A percentile compares a stretch with the other conserved stretches of the same genome.
Evolutionary conservation across 768 basidiomycete genomes (phyloP).

Genomic region (Mrakia gelida): DNA sequence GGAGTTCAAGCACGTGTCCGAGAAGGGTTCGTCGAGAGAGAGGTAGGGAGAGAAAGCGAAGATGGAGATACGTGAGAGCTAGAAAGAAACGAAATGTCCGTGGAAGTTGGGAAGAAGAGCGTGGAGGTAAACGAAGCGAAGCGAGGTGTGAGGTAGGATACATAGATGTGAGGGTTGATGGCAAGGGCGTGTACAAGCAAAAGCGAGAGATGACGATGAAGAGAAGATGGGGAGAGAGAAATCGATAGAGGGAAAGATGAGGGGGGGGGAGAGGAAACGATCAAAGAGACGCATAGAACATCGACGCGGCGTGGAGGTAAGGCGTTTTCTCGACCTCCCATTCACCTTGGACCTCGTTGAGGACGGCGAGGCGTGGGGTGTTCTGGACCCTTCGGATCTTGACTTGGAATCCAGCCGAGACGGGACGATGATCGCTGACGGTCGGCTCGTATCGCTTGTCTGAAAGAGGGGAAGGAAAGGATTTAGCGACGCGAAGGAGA

Average conservation of each 20-base stretch:
- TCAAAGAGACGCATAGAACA: conserved; percentile 31
- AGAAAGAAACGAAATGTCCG: too few relatives aligned
- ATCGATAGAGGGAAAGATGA: background rate
- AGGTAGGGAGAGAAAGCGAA: too few relatives aligned
- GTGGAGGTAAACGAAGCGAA: too few relatives aligned
- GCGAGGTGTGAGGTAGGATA: too few relatives aligned
- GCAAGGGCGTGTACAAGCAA: too few relatives aligned
- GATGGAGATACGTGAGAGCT: too few relatives aligned
- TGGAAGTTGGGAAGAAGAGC: too few relatives aligned
- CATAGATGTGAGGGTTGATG: too few relatives aligned
- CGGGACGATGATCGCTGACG: conserved; percentile 84
- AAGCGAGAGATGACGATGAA: too few relatives aligned
- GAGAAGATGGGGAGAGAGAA: background rate
- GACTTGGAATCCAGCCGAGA: conserved; percentile 71
- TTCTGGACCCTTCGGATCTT: conserved; percentile 67
- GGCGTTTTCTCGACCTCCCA: conserved; percentile 44
- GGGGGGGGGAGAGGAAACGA: background rate
- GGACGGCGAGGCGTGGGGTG: conserved; percentile 57
- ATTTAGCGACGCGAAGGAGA: conserved; percentile 52
- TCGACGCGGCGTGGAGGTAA: conserved; percentile 39
- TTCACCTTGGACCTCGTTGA: conserved; percentile 53
- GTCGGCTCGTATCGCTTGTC: conserved; percentile 76
- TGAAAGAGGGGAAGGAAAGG: background rate
- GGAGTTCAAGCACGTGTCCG: too few relatives aligned
- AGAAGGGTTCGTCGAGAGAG: too few relatives aligned